Conservation (phyloP, 768 basidiomycete species). For the Trametes maxima region DNA sequence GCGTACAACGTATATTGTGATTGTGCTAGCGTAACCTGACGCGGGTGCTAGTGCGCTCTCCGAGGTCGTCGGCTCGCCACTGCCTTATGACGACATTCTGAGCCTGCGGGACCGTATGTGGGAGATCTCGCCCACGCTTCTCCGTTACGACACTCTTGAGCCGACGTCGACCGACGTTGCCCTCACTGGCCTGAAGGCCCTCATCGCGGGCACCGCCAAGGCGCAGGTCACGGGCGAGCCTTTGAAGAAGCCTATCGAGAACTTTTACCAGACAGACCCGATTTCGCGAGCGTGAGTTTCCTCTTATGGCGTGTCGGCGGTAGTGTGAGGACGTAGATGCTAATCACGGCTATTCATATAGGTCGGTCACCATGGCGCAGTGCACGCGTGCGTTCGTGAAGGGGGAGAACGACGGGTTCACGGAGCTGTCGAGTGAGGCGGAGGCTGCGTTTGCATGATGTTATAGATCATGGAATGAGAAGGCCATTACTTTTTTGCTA, state of each 20-base stretch:
- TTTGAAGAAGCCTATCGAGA: constrained; percentile 80
- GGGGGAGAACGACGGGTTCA: constrained; percentile 64
- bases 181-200: constrained; percentile 62
- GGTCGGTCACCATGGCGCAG: constrained; percentile 95
- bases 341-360: constrained; percentile 33
- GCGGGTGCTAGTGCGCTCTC: constrained; percentile 69
- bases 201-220: constrained; percentile 53
- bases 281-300: constrained; percentile 86
- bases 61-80: constrained; percentile 75
- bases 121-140: constrained; percentile 91
- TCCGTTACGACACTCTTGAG: constrained; percentile 84
- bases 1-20: constrained; percentile 25
- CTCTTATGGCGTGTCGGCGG: neutral
- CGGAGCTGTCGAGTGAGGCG: constrained; percentile 47
- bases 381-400: constrained; percentile 87
- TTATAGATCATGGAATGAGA: constrained; percentile 20
- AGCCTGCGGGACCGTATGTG: constrained; percentile 90
- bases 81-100: constrained; percentile 90
- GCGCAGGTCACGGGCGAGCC: constrained; percentile 59
- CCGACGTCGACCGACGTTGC: constrained; percentile 73
- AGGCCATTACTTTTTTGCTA: constrained; percentile 2
- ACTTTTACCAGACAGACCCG: constrained; percentile 97
- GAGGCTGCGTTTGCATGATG: constrained; percentile 48
- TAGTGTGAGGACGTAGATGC: neutral
- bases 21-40: neutral